A percentile compares a stretch with the other conserved stretches of the same genome.
Conservation (phyloP, 2,329 filamentous ascomycete species). For the Lachnellula occidentalis region DNA sequence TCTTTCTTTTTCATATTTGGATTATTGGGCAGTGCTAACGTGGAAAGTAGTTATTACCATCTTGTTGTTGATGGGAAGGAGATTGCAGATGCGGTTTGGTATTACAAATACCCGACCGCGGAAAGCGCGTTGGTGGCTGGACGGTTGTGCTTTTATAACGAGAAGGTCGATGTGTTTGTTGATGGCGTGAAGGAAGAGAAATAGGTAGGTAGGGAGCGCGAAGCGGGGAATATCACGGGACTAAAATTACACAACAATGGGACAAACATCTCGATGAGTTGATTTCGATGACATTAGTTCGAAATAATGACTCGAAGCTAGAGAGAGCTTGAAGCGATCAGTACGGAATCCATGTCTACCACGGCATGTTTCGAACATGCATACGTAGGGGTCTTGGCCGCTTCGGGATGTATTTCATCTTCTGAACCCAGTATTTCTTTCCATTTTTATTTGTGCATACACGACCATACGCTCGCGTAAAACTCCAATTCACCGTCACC, state of each 20-base stretch:
- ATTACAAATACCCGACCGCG: conserved; percentile 50
- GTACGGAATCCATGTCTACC: too few species aligned
- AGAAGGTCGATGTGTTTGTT: conserved; percentile 58
- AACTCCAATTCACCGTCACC: too few species aligned
- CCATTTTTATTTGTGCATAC: too few species aligned
- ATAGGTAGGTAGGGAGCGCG: not conserved
- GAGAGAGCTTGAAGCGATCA: too few species aligned
- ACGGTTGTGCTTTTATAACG: conserved; percentile 60
- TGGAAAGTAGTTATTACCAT: conserved; percentile 37
- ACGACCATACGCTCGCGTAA: too few species aligned
- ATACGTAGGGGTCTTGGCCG: too few species aligned
- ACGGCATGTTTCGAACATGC: too few species aligned
- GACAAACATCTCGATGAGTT: not conserved
- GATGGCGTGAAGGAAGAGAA: conserved; percentile 40
- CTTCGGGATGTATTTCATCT: too few species aligned
- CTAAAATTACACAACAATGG: not conserved
- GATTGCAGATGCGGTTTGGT: conserved; percentile 54
- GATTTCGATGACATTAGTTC: not conserved
- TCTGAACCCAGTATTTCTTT: too few species aligned
- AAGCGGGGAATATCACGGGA: not conserved
- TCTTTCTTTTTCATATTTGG: not conserved
- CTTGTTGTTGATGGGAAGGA: conserved; percentile 42
- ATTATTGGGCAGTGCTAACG: not conserved
- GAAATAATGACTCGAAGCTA: too few species aligned
- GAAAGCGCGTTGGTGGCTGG: conserved; percentile 54